phyloP scores from a whole-genome alignment of 768 basidiomycete genomes.

The Auricularia cornea region DNA sequence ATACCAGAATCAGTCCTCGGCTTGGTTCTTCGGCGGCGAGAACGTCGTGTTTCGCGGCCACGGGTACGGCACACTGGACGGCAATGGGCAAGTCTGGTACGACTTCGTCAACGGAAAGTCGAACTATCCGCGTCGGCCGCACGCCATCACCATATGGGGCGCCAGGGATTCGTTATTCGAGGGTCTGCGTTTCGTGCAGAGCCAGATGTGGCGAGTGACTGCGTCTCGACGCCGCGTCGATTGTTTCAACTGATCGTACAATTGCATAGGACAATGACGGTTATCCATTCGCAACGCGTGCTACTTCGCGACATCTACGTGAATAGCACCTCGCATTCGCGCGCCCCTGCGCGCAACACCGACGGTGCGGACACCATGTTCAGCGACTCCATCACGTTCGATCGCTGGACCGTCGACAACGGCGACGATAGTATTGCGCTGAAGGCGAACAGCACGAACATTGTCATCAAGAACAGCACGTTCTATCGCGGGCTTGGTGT shows the following conservation, averaged over 20 bases:
- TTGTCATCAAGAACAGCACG: slow-evolving; percentile 30
- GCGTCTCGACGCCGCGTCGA: too few species aligned
- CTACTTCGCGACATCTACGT: slow-evolving; percentile 32
- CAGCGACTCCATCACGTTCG: slow-evolving; percentile 30
- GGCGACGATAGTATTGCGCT: slow-evolving; percentile 34
- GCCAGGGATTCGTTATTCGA: slow-evolving; percentile 28
- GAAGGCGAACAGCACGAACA: slow-evolving; percentile 36
- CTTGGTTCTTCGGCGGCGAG: slow-evolving; percentile 31
- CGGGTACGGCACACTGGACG: slow-evolving; percentile 31
- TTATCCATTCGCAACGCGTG: slow-evolving; percentile 28
- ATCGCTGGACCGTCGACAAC: slow-evolving; percentile 30
- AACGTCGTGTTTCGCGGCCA: slow-evolving; percentile 23
- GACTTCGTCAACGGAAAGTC: slow-evolving; percentile 29
- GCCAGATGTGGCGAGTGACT: slow-evolving; percentile 17
- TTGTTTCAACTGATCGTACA: neutral
- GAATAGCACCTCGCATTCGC: slow-evolving; percentile 30
- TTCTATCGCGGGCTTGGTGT: slow-evolving; percentile 33
- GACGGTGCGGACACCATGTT: slow-evolving; percentile 24
- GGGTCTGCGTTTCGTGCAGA: slow-evolving; percentile 32
- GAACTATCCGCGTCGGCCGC: slow-evolving; percentile 32
- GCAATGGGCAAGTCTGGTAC: slow-evolving; percentile 36
- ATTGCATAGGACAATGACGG: slow-evolving; percentile 33
- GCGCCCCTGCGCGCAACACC: slow-evolving; percentile 1
- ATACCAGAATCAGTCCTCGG: slow-evolving; percentile 31
- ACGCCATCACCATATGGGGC: slow-evolving; percentile 30